phyloP scores from a whole-genome alignment of 73 alveolate species.

The Paramecium bursaria region DNA sequence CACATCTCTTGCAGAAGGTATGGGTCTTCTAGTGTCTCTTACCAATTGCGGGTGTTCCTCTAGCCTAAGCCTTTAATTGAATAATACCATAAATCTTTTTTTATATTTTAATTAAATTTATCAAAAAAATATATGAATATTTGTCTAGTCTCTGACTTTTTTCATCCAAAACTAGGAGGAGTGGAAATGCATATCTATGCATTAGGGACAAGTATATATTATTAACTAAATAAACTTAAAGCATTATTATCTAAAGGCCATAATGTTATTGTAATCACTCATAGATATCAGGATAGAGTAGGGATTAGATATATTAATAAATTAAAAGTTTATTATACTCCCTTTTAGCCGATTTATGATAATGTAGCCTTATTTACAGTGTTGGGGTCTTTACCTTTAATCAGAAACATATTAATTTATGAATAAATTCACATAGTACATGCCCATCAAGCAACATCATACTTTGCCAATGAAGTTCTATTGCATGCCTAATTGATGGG shows the following conservation, averaged over 20 bases:
- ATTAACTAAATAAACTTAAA: not conserved
- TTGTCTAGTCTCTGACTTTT: slow-evolving; percentile 91
- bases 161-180: slow-evolving; percentile 97
- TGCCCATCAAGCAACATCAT: slow-evolving; percentile 96
- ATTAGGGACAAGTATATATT: not conserved
- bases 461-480: slow-evolving; percentile 75
- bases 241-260: slow-evolving; percentile 27
- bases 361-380: slow-evolving; percentile 11
- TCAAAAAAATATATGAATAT: slow-evolving; percentile 52
- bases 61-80: too few species aligned
- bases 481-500: slow-evolving; percentile 92
- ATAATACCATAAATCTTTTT: not conserved
- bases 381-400: slow-evolving; percentile 67
- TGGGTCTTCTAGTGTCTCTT: slow-evolving; percentile 82
- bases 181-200: slow-evolving; percentile 97
- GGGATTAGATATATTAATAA: slow-evolving; percentile 93
- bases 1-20: slow-evolving; percentile 87
- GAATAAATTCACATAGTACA: slow-evolving; percentile 97
- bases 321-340: slow-evolving; percentile 89
- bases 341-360: slow-evolving; percentile 34
- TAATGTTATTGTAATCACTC: slow-evolving; percentile 31
- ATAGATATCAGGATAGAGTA: slow-evolving; percentile 43
- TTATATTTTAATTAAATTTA: not conserved
- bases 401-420: slow-evolving; percentile 88
- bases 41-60: slow-evolving; percentile 88